Base-by-base conservation (phyloP, 352 stramenopile genomes). In the Globisporangium mamillatum region DNA sequence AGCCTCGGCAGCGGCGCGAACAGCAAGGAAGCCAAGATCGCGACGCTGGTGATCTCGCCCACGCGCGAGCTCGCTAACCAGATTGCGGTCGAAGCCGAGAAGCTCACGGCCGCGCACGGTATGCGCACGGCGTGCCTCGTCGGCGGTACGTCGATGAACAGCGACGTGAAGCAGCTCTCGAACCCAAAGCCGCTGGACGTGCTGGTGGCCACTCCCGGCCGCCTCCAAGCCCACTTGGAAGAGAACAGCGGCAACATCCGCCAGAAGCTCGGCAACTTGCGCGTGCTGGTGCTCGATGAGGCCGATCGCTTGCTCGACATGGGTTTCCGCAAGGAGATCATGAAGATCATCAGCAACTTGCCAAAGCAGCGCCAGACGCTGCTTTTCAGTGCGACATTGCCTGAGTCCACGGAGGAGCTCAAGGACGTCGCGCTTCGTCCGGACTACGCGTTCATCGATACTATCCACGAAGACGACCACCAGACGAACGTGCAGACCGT, bases 301-400 rank as follows among this genome's bases (percentile, higher is more conserved):
- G 95, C 92, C 3, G 98, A 99, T 73, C 89, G 96, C 8, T 79
- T 99, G 36, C 74, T 99, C 18, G 97, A 99, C 77, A 98, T 98
- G 89, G 97, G 97, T 10, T 97, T 99, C 72, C 80, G 86, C 22
- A 86, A 84, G 6, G 91, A 98, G 63, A 97, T 98, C 69, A 86
- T 94, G 67, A 84, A 88, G 64, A 98, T 99, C 63, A 86, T 94
- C 22, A 75, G 61, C 22, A 77, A 69, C 46, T 58, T 91, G 56
- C 82, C 82, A 0, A 73, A 70, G 54, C 41, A 88, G 57, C 88
- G 96, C 22, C 96, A 99, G 77, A 99, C 95, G 34, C 82, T 99
- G 22, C 77, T 99, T 2, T 99, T 99, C 72, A 98, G 91, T 36
- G 97, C 97, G 27, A 99, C 97, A 29, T 76, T 99, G 24, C 93